Evolutionary conservation across 176 grass and related monocot species (phyloP).

Genomic region (Zea luxurians): DNA sequence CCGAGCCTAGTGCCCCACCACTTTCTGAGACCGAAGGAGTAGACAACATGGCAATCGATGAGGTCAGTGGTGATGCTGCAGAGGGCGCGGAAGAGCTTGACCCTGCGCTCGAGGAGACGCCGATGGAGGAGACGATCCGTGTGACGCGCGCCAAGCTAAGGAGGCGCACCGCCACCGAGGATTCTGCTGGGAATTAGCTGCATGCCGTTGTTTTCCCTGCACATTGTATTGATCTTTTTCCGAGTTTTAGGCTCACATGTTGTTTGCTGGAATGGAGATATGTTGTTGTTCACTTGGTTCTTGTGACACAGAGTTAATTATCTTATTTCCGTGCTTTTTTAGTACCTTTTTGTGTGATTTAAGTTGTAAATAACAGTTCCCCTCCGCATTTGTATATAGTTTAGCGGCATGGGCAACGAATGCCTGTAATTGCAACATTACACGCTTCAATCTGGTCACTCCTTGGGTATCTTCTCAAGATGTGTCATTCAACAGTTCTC

Average conservation of each 20-base stretch:
- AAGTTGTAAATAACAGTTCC: slow-evolving; percentile 33
- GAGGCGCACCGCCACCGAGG: slow-evolving; percentile 57
- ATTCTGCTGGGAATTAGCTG: slow-evolving; percentile 42
- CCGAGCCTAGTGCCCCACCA: slow-evolving; percentile 30
- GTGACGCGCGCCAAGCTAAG: slow-evolving; percentile 69
- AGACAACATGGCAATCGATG: slow-evolving; percentile 52
- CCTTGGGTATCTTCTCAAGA: not conserved
- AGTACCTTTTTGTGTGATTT: slow-evolving; percentile 23
- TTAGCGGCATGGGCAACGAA: slow-evolving; percentile 33
- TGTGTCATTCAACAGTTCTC: not conserved
- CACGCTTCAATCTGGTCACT: slow-evolving; percentile 13
- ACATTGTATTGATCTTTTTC: slow-evolving; percentile 35
- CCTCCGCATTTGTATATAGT: slow-evolving; percentile 30
- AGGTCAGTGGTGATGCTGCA: not conserved
- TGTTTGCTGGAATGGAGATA: slow-evolving; percentile 30
- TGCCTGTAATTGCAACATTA: slow-evolving; percentile 19
- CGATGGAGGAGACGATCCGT: slow-evolving; percentile 81
- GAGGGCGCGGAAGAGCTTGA: slow-evolving; percentile 44
- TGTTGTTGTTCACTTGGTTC: slow-evolving; percentile 21
- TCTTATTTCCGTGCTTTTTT: not conserved
- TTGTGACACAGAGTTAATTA: slow-evolving; percentile 11
- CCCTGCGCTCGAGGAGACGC: slow-evolving; percentile 54
- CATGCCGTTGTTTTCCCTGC: slow-evolving; percentile 35
- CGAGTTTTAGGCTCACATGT: slow-evolving; percentile 33
- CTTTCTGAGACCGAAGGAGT: slow-evolving; percentile 43